Evolutionary conservation across 2,329 filamentous ascomycete genomes (phyloP), one percentile per base, ranked within the genome.

Genomic region (Ceratocystis eucalypticola): DNA sequence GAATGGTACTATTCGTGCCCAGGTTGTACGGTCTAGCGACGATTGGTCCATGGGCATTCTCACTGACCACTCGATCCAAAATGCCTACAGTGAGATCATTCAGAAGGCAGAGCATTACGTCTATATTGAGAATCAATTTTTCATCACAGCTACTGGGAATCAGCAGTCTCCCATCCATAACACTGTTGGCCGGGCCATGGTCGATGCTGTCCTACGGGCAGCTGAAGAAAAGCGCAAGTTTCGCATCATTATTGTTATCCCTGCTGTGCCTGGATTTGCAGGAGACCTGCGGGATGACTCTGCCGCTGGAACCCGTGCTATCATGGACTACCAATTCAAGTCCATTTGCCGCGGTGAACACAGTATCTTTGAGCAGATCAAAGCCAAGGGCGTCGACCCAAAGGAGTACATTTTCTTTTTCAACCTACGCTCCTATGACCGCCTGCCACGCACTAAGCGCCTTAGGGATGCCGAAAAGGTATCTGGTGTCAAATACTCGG

Each of bases 251-350:
- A 83, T 96, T 66, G 71, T 97, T 28, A 95, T 97, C 64, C 94
- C 94, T 1, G 87, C 91, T 0, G 88, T 99, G 67, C 93, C 94
- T 6, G 94, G 93, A 0, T 99, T 99, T 71, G 92, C 93, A 0
- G 93, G 93, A 59, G 93, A 97, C 73, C 80, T 99, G 37, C 81
- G 92, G 66, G 85, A 91, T 12, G 86, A 89, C 71, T 91, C 88
- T 22, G 93, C 93, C 0, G 84, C 84, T 0, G 93, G 93, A 8
- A 97, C 93, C 0, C 78, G 91, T 62, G 93, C 92, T 10, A 99
- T 97, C 72, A 97, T 99, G 91, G 92, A 97, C 74, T 97, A 96
- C 73, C 94, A 97, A 74, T 99, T 94, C 80, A 96, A 95, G 76
- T 96, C 91, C 0, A 96, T 99, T 70, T 90, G 88, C 72, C 87